Conservation (phyloP, 345 rosid genomes). For the Hirschfeldia incana region DNA sequence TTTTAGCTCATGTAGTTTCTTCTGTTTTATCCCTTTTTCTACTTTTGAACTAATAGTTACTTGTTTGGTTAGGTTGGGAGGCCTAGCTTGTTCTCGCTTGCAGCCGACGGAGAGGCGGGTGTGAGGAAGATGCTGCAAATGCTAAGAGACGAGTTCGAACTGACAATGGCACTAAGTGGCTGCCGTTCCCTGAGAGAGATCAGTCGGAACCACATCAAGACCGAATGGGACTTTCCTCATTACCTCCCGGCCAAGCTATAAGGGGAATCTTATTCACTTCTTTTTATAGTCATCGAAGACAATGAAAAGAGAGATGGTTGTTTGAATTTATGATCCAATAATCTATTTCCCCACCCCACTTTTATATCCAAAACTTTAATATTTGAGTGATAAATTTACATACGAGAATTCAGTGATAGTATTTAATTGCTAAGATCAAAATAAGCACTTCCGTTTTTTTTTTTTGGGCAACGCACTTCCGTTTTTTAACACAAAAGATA, state of each 20-base stretch:
- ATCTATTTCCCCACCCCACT: background rate
- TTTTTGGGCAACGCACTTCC: too few relatives aligned
- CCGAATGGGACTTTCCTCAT: conserved; percentile 74
- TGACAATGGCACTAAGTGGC: conserved; percentile 89
- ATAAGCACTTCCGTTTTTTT: too few relatives aligned
- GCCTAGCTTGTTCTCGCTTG: conserved; percentile 80
- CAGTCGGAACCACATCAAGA: conserved; percentile 60
- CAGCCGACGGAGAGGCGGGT: conserved; percentile 78
- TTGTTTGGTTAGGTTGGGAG: conserved; percentile 67
- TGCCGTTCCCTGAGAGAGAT: conserved; percentile 87
- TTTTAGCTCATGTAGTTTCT: conserved; percentile 5
- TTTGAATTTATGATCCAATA: conserved; percentile 2
- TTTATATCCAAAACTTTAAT: too few relatives aligned
- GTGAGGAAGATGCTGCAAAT: conserved; percentile 69
- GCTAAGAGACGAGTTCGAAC: conserved; percentile 81
- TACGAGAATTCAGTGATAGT: too few relatives aligned
- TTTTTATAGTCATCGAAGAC: background rate
- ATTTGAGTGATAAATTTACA: too few relatives aligned
- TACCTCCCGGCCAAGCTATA: conserved; percentile 45
- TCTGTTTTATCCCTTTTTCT: background rate
- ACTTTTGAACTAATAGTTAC: background rate
- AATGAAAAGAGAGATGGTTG: background rate
- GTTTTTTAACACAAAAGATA: too few relatives aligned
- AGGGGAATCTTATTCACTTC: background rate
- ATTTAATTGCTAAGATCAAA: too few relatives aligned